These are phyloP conservation scores for Bremia lactucae DNA, from an alignment of 352 stramenopile species.

Conservation along the genomic window DNA sequence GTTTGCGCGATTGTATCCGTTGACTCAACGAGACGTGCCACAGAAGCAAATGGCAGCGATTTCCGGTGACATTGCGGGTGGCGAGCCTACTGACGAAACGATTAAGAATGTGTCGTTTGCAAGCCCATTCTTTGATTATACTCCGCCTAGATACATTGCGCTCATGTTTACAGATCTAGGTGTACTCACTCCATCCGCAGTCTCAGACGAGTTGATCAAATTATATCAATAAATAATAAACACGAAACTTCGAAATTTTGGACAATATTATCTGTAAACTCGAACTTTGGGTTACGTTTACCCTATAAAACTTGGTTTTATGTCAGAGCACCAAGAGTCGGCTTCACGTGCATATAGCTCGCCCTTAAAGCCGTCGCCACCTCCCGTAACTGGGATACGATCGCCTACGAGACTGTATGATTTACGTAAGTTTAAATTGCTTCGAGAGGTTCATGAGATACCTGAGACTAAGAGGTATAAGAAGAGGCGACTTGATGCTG, in stretches of 20 bases:
- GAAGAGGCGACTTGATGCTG: conserved; percentile 14
- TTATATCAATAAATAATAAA: conserved; percentile 88
- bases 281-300: background rate
- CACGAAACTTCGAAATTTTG: background rate
- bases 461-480: conserved; percentile 11
- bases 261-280: background rate
- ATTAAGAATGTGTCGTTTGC: conserved; percentile 66
- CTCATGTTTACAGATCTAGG: conserved; percentile 98
- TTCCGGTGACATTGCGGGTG: conserved; percentile 19
- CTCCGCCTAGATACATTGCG: conserved; percentile 94
- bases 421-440: conserved; percentile 13
- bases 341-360: conserved; percentile 10
- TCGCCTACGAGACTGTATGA: conserved; percentile 17
- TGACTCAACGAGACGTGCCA: conserved; percentile 92
- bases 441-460: conserved; percentile 8
- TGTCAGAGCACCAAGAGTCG: background rate
- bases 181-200: conserved; percentile 94
- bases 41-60: conserved; percentile 55
- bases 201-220: conserved; percentile 98
- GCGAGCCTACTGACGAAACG: conserved; percentile 12
- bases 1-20: conserved; percentile 95
- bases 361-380: conserved; percentile 1
- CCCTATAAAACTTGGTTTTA: background rate
- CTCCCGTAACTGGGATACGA: conserved; percentile 8
- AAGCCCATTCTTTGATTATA: conserved; percentile 94